phyloP scores from a whole-genome alignment of 148 eudicot species.

The Fallopia convolvulus region DNA sequence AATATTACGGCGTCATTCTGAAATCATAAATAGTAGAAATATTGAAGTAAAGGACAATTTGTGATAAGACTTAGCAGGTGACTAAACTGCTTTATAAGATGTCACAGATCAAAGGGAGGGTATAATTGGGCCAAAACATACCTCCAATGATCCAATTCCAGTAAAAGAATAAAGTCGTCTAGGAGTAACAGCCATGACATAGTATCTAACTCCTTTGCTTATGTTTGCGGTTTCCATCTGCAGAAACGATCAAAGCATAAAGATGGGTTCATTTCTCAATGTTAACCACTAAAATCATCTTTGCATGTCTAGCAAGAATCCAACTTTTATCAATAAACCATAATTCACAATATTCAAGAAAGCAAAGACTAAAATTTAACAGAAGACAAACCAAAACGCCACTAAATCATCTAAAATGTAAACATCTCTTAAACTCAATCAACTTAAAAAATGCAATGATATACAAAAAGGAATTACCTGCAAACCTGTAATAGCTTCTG shows the following conservation, averaged over 20 bases:
- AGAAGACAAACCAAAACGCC: constrained; percentile 1
- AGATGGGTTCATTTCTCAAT: neutral
- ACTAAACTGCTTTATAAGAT: neutral
- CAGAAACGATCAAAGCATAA: constrained; percentile 12
- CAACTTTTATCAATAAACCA: neutral
- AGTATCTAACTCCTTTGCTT: constrained; percentile 69
- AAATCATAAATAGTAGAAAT: neutral
- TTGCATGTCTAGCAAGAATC: neutral
- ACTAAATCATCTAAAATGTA: neutral
- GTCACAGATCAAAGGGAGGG: constrained; percentile 1
- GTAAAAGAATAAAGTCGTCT: constrained; percentile 89
- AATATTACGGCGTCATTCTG: neutral
- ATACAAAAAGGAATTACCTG: constrained; percentile 42
- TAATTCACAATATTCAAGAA: neutral
- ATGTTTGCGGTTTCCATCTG: constrained; percentile 93
- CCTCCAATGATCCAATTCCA: constrained; percentile 86
- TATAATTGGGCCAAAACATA: constrained; percentile 22
- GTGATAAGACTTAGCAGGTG: neutral
- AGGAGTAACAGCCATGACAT: constrained; percentile 98
- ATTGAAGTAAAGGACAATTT: neutral
- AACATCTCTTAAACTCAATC: neutral
- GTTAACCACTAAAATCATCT: neutral
- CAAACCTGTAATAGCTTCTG: constrained; percentile 83
- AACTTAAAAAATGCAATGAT: neutral
- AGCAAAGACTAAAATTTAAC: neutral